These are phyloP conservation scores for Durotheca rogersii DNA, from an alignment of 495 filamentous ascomycete species.

Conservation along the genomic window DNA sequence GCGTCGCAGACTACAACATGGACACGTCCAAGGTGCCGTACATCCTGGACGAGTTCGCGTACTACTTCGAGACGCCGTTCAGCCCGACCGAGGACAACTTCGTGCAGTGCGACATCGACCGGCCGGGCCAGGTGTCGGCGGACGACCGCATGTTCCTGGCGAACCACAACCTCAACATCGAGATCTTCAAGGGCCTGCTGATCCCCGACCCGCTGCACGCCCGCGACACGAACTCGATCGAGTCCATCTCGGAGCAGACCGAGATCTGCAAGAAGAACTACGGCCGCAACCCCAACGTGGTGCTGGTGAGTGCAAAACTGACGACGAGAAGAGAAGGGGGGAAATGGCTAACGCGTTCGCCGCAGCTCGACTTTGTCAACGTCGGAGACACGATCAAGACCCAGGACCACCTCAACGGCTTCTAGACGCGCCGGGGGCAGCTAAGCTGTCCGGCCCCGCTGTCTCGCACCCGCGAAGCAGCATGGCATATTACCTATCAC, in stretches of 20 bases:
- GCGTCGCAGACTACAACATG: constrained; percentile 71
- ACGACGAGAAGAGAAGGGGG: no score
- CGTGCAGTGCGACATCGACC: constrained; percentile 59
- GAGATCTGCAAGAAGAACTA: constrained; percentile 62
- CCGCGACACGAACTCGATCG: constrained; percentile 59
- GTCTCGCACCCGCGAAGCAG: no score
- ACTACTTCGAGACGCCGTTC: constrained; percentile 69
- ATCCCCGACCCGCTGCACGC: constrained; percentile 60
- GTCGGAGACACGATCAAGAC: constrained; percentile 23
- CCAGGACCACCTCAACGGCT: constrained; percentile 32
- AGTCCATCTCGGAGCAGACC: constrained; percentile 66
- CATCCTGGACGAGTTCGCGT: constrained; percentile 67
- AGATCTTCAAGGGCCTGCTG: constrained; percentile 56
- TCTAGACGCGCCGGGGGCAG: constrained; percentile 4
- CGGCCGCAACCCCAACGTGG: constrained; percentile 71
- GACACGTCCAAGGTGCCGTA: constrained; percentile 69
- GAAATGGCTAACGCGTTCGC: constrained; percentile 6
- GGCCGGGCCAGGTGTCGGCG: constrained; percentile 53
- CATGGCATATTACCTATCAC: no score
- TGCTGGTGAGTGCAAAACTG: constrained; percentile 71
- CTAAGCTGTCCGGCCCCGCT: no score
- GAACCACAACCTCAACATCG: constrained; percentile 79
- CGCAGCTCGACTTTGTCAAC: constrained; percentile 34
- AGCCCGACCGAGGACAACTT: constrained; percentile 58
- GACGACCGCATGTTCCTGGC: constrained; percentile 72